Evolutionary conservation across 2,329 filamentous ascomycete species (phyloP).

Genomic region (Teratosphaeria pseudoeucalypti): DNA sequence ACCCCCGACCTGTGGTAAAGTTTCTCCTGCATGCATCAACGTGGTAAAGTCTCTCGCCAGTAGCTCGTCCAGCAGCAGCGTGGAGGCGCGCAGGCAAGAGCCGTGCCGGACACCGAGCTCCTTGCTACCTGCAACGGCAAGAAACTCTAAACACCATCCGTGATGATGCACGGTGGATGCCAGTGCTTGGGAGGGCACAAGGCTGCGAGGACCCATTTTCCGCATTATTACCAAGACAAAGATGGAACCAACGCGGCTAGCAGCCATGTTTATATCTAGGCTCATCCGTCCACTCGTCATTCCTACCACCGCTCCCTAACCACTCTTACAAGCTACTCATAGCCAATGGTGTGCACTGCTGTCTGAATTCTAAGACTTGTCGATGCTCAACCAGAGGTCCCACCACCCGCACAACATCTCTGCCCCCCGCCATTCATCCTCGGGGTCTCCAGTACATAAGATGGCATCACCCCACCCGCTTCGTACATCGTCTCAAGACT

Average conservation of each 20-base stretch:
- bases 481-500: constrained; percentile 8
- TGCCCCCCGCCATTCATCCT: neutral
- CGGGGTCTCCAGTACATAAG: constrained; percentile 4
- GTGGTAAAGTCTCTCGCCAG: neutral
- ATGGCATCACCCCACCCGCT: constrained; percentile 1
- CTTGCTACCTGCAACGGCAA: neutral
- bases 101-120: neutral
- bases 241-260: neutral
- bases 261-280: neutral
- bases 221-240: neutral
- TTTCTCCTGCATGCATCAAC: neutral
- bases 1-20: neutral
- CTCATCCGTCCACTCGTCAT: neutral
- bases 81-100: neutral
- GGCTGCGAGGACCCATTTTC: neutral
- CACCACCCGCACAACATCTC: neutral
- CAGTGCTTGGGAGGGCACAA: neutral
- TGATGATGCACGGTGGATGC: neutral
- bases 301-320: neutral
- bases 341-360: neutral
- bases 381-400: neutral
- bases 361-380: neutral
- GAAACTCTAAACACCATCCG: neutral
- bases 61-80: neutral
- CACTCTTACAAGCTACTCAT: neutral